phyloP scores from a whole-genome alignment of 257 asterid species.

The Asclepias syriaca region DNA sequence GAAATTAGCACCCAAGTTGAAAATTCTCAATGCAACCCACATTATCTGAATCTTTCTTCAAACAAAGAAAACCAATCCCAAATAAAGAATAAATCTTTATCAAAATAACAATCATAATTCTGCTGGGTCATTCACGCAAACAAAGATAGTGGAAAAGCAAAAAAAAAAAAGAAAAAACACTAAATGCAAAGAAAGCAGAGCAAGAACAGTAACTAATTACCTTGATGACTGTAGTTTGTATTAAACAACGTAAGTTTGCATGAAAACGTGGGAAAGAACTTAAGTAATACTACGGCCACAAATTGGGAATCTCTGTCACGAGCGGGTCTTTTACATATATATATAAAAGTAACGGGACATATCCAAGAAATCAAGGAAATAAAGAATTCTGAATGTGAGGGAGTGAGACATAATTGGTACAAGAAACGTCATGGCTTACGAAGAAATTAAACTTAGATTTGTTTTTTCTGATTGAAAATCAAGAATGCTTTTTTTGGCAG shows the following conservation, averaged over 20 bases:
- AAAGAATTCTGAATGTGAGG: background rate
- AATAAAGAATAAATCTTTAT: background rate
- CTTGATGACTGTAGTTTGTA: background rate
- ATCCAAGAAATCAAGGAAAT: background rate
- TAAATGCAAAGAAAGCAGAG: background rate
- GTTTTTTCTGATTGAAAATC: background rate
- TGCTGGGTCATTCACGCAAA: background rate
- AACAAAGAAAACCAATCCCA: background rate
- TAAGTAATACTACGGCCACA: background rate
- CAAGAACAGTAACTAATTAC: background rate
- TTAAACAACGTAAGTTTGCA: conserved; percentile 4
- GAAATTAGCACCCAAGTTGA: background rate
- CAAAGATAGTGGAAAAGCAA: background rate
- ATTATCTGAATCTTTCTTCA: background rate
- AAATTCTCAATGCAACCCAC: background rate
- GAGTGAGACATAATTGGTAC: background rate
- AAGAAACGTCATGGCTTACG: conserved; percentile 9
- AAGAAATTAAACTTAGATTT: background rate
- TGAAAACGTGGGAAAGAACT: background rate
- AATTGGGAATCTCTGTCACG: background rate
- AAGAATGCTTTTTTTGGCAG: background rate
- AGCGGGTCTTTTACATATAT: background rate
- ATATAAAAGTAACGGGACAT: background rate
- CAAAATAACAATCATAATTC: background rate
- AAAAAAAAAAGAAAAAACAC: background rate